A percentile compares a stretch with the other conserved stretches of the same genome.
These are phyloP conservation scores for Camelina laxa DNA, from an alignment of 345 rosid species.

Conservation along the genomic window DNA sequence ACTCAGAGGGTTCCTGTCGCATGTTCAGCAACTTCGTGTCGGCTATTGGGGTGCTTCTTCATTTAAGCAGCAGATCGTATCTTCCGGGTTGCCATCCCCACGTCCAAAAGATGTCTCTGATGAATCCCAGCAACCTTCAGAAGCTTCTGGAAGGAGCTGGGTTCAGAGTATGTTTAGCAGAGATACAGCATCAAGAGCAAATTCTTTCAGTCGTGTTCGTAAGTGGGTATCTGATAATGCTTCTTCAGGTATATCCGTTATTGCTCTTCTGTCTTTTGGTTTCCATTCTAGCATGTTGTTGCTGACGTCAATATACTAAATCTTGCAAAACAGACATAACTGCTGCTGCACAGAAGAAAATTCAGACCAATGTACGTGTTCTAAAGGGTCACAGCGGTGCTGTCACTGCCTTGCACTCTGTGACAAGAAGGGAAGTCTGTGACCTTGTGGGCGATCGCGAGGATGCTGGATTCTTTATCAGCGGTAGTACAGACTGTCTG, in stretches of 20 bases:
- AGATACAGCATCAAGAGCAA: constrained; percentile 73
- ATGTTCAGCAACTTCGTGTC: constrained; percentile 87
- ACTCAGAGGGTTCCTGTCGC: constrained; percentile 94
- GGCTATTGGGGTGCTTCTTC: constrained; percentile 95
- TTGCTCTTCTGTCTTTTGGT: constrained; percentile 31
- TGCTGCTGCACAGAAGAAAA: constrained; percentile 84
- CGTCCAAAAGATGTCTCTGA: constrained; percentile 72
- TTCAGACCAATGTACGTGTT: constrained; percentile 87
- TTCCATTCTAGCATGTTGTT: constrained; percentile 19
- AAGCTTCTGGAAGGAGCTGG: constrained; percentile 99
- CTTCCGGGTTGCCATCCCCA: constrained; percentile 85
- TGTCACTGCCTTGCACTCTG: constrained; percentile 94
- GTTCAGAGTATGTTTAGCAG: constrained; percentile 99
- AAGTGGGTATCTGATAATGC: constrained; percentile 82
- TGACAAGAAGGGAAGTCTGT: constrained; percentile 96
- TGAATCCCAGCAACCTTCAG: constrained; percentile 87
- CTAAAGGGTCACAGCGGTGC: constrained; percentile 95
- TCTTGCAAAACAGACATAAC: constrained; percentile 62
- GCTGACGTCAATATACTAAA: constrained; percentile 28
- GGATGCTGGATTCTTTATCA: constrained; percentile 99
- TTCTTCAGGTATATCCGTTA: constrained; percentile 57
- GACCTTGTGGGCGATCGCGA: constrained; percentile 98
- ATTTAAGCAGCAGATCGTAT: constrained; percentile 59
- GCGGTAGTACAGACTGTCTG: constrained; percentile 95
- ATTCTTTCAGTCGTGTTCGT: constrained; percentile 80